phyloP scores from a whole-genome alignment of 768 basidiomycete genomes.

The Macrolepiota dolichaula region DNA sequence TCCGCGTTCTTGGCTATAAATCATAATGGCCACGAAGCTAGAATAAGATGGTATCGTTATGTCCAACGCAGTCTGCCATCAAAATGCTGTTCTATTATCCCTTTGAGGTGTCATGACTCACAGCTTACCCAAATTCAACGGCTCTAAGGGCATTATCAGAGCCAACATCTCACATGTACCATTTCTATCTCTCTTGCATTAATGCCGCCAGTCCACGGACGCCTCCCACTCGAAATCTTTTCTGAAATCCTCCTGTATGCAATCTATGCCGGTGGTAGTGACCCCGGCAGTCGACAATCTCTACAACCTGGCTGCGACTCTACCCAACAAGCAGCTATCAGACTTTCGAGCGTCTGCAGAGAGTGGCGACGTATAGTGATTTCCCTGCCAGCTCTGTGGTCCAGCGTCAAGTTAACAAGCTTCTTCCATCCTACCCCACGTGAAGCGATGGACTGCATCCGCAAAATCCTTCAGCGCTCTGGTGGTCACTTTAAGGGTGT shows the following conservation, averaged over 20 bases:
- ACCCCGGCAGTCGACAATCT: neutral
- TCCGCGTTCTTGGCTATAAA: too few relatives aligned
- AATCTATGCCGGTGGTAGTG: neutral
- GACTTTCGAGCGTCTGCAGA: constrained; percentile 1
- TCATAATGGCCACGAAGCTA: too few relatives aligned
- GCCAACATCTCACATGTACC: neutral
- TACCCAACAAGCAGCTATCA: neutral
- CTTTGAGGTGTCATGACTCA: constrained; percentile 5
- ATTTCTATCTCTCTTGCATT: neutral
- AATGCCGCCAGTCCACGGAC: neutral
- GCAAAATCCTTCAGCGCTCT: neutral
- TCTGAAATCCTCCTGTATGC: neutral
- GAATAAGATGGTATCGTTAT: neutral
- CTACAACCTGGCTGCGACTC: neutral
- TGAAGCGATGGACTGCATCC: neutral
- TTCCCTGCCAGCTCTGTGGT: neutral
- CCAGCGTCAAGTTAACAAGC: neutral
- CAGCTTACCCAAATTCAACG: neutral
- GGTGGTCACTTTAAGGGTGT: neutral
- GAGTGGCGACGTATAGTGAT: constrained; percentile 3
- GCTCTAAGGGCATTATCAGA: neutral
- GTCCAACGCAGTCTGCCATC: neutral
- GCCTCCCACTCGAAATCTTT: constrained; percentile 1
- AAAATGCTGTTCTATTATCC: neutral
- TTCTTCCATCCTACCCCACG: neutral